Base-by-base conservation (phyloP, 2,329 filamentous ascomycete genomes). In the Metarhizium humberi region DNA sequence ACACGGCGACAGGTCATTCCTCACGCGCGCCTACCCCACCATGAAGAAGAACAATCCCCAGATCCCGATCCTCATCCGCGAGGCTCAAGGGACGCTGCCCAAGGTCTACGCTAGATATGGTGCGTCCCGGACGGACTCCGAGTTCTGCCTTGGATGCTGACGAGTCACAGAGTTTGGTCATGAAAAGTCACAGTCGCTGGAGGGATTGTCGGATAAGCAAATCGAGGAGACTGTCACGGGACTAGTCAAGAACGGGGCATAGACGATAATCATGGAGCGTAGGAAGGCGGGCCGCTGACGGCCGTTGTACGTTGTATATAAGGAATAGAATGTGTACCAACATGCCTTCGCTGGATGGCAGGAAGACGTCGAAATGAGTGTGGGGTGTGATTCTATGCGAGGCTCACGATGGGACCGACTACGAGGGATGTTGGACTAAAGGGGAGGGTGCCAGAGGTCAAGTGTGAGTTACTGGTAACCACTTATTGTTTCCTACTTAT, bases 21-120 rank as follows among this genome's bases (percentile, higher is more conserved):
- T 99, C 62, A 87, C 86, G 61, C 85, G 90, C 70, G 86, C 91
- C 62, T 99, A 99, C 74, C 94, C 94, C 50, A 94, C 89, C 58
- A 97, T 99, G 92, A 99, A 99, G 85, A 95, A 95, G 80, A 89
- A 92, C 81, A 99, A 99, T 78, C 94, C 94, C 56, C 78, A 88
- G 73, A 92, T 82, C 51, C 94, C 94, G 54, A 97, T 99, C 74
- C 79, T 99, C 78, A 85, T 99, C 67, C 89, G 94, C 69, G 94
- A 97, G 78, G 94, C 92, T 53, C 77, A 83, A 64, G 90, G 89
- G 67, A 90, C 89, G 54, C 77, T 88, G 70, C 92, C 94, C 61
- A 87, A 84, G 72, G 84, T 99, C 60, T 97, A 87, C 73, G 92
- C 92, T 63, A 82, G 94, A 85, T 99, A 95, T 71, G 92, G 90